Evolutionary conservation across 306 rosid genomes (phyloP), one percentile per base, ranked within the genome.

Genomic region (Vigna nakashimae): DNA sequence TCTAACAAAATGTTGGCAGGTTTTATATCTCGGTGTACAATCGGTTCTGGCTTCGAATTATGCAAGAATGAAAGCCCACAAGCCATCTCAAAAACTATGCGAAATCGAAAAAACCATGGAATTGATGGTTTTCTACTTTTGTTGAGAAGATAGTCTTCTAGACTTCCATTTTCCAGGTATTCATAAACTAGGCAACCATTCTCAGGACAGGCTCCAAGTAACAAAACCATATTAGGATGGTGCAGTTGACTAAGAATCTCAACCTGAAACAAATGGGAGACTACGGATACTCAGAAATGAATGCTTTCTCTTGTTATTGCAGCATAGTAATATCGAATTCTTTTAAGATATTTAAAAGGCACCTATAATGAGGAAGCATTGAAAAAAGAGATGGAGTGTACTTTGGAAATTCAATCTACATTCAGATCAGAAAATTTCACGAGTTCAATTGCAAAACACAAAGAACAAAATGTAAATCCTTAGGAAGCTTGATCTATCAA

Each of bases 171-270:
- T 89, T 91, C 98, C 84, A 92, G 48, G 88, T 90, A 89, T 64
- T 95, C 97, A 57, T 95, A 95, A 57, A 95, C 92, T 68, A 95
- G 89, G 67, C 96, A 92, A 56, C 97, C 88, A 10, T 46, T 88
- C 80, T 95, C 98, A 4, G 98, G 98, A 81, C 98, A 92, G 43
- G 98, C 98, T 83, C 98, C 98, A 30, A 95, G 92, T 71, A 95
- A 90, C 86, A 95, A 82, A 77, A 95, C 93, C 79, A 92, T 76
- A 69, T 92, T 81, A 13, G 98, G 98, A 87, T 95, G 98, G 65
- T 85, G 98, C 73, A 95, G 87, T 88, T 89, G 95, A 80, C 97
- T 91, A 56, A 95, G 96, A 87, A 95, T 78, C 93, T 95, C 96
- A 69, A 92, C 88, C 98, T 95, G 84, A 69, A 86, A 73, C 80